phyloP scores from a whole-genome alignment of 208 protist genomes.

The Trypanosoma vivax region DNA sequence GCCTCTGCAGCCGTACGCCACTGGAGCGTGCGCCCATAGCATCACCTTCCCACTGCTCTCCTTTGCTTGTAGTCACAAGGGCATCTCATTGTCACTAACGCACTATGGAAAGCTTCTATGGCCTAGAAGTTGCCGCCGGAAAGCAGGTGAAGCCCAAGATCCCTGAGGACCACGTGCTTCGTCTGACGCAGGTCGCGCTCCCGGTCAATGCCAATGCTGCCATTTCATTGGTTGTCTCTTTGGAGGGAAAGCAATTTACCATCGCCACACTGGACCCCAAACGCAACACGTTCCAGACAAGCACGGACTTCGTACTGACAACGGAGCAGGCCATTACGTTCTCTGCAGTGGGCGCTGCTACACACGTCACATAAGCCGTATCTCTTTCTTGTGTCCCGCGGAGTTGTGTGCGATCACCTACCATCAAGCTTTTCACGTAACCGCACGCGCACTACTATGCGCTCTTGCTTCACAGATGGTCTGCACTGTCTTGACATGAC shows the following conservation, averaged over 20 bases:
- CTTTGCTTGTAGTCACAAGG: conserved; percentile 3
- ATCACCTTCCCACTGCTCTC: no score
- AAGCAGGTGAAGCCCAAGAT: conserved; percentile 81
- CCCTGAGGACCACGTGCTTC: conserved; percentile 71
- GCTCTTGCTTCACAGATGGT: no score
- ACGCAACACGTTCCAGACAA: conserved; percentile 74
- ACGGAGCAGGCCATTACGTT: conserved; percentile 69
- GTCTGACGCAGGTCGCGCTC: conserved; percentile 82
- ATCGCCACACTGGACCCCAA: conserved; percentile 83
- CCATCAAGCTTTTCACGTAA: no score
- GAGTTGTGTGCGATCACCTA: no score
- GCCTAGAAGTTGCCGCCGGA: conserved; percentile 54
- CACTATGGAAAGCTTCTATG: conserved; percentile 74
- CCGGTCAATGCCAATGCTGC: conserved; percentile 67
- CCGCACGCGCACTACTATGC: no score
- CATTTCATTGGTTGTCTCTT: conserved; percentile 68
- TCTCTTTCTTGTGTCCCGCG: no score
- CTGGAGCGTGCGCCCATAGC: no score
- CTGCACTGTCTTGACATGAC: no score
- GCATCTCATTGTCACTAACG: conserved; percentile 1
- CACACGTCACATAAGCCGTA: no score
- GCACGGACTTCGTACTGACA: conserved; percentile 81
- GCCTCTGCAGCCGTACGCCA: no score
- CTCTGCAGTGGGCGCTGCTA: conserved; percentile 64
- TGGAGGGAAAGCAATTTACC: conserved; percentile 87